Conservation (phyloP, 2,329 filamentous ascomycete genomes). For the Colletotrichum neosansevieriae region DNA sequence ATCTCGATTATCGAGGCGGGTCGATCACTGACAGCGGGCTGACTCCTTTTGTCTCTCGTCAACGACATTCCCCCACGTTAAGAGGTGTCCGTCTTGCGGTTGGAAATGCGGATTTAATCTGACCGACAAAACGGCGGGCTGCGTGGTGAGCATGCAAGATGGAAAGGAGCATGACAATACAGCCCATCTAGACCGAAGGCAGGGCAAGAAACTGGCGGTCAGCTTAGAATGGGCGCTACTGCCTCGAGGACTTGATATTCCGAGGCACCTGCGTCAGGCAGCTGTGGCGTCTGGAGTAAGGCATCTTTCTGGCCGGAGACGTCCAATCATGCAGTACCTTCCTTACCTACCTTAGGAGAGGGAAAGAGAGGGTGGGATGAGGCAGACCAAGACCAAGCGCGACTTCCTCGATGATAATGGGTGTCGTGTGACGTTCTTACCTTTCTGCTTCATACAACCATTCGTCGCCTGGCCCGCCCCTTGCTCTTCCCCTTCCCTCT, state of each 20-base stretch:
- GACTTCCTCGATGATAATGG: neutral
- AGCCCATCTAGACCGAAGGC: neutral
- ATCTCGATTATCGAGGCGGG: slow-evolving; percentile 25
- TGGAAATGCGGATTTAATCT: neutral
- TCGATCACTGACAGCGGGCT: slow-evolving; percentile 11
- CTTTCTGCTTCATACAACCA: neutral
- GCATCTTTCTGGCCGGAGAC: neutral
- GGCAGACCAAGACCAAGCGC: neutral
- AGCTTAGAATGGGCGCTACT: neutral
- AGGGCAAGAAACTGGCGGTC: slow-evolving; percentile 8
- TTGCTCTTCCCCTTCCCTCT: neutral
- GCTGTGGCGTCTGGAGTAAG: neutral
- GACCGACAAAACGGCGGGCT: slow-evolving; percentile 24
- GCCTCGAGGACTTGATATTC: neutral
- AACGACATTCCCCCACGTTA: too few species aligned
- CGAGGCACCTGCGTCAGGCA: slow-evolving; percentile 3
- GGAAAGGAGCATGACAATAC: slow-evolving; percentile 16
- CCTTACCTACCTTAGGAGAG: too few species aligned
- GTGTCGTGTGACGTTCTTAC: neutral
- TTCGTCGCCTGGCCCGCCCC: too few species aligned
- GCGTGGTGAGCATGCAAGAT: slow-evolving; percentile 11
- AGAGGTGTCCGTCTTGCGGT: neutral
- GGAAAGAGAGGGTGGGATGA: neutral
- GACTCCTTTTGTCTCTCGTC: neutral
- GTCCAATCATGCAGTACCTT: too few species aligned